Evolutionary conservation across 2,329 filamentous ascomycete genomes (phyloP).

Genomic region (Didymella arachidicola): DNA sequence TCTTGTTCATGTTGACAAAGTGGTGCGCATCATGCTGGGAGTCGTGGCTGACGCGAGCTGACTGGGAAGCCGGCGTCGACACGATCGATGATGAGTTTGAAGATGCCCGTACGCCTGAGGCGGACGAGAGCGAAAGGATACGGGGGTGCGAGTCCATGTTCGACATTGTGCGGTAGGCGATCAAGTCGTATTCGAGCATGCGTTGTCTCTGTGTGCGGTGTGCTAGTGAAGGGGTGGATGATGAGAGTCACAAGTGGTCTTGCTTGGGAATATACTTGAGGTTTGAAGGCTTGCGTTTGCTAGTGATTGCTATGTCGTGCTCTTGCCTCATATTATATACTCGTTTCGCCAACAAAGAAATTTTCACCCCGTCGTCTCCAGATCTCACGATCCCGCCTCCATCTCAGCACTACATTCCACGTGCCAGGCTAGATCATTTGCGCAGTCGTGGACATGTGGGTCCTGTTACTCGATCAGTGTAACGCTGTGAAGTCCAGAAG

Average conservation of each 20-base stretch:
- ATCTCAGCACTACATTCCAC: conserved; percentile 12
- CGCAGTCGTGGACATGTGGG: conserved; percentile 14
- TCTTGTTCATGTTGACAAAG: conserved; percentile 30
- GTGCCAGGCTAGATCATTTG: conserved; percentile 4
- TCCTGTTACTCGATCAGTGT: conserved; percentile 11
- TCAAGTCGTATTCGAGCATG: conserved; percentile 15
- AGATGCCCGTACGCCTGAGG: conserved; percentile 1
- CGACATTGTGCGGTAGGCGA: conserved; percentile 27
- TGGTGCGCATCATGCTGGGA: conserved; percentile 35
- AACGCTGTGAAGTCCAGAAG: conserved; percentile 18
- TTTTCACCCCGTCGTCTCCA: conserved; percentile 15
- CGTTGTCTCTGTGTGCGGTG: background rate
- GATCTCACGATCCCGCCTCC: conserved; percentile 21
- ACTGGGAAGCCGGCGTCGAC: conserved; percentile 24
- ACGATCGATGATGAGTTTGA: conserved; percentile 13
- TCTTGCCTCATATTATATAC: conserved; percentile 10
- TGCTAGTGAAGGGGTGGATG: background rate
- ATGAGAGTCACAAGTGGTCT: background rate
- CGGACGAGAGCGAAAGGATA: conserved; percentile 29
- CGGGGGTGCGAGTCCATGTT: conserved; percentile 34
- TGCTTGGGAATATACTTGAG: background rate
- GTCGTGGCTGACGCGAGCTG: conserved; percentile 30
- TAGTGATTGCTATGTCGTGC: conserved; percentile 8
- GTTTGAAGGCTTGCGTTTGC: conserved; percentile 5
- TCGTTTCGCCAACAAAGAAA: conserved; percentile 2